These are phyloP conservation scores for Penicillium expansum DNA, from an alignment of 2,329 filamentous ascomycete genomes.

Conservation along the genomic window DNA sequence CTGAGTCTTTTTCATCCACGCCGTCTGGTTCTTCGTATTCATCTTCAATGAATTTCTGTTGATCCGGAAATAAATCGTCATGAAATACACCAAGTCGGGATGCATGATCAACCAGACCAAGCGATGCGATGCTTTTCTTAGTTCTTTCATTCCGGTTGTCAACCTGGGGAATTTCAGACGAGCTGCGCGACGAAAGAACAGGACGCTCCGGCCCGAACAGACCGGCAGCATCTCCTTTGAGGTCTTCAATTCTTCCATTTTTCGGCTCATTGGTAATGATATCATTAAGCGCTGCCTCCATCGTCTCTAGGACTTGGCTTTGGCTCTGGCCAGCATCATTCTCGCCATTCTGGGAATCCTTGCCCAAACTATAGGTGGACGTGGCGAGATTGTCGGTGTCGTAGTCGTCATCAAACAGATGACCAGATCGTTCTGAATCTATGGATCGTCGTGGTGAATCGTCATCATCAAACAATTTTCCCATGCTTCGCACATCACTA, in stretches of 20 bases:
- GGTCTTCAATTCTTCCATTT: conserved; percentile 36
- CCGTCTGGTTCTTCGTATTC: conserved; percentile 72
- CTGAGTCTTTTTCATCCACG: conserved; percentile 59
- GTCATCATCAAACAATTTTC: conserved; percentile 46
- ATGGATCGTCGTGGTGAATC: conserved; percentile 63
- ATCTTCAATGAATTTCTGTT: conserved; percentile 75
- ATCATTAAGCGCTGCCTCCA: conserved; percentile 86
- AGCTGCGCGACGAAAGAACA: conserved; percentile 59
- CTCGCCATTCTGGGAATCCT: conserved; percentile 59
- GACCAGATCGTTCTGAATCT: conserved; percentile 59
- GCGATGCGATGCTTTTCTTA: conserved; percentile 84
- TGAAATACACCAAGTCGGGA: conserved; percentile 92
- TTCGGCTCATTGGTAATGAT: conserved; percentile 79
- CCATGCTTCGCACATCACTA: conserved; percentile 55
- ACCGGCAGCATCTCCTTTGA: conserved; percentile 37
- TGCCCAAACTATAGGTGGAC: conserved; percentile 77
- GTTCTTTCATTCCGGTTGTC: conserved; percentile 51
- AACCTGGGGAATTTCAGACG: conserved; percentile 55
- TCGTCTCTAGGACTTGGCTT: conserved; percentile 79
- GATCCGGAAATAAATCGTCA: conserved; percentile 88
- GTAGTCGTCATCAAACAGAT: conserved; percentile 79
- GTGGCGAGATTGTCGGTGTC: conserved; percentile 68
- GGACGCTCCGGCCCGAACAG: conserved; percentile 53
- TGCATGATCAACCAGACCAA: conserved; percentile 84
- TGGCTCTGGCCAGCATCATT: conserved; percentile 64